These are phyloP conservation scores for Petunia axillaris DNA, from an alignment of 257 asterid species.

Conservation along the genomic window DNA sequence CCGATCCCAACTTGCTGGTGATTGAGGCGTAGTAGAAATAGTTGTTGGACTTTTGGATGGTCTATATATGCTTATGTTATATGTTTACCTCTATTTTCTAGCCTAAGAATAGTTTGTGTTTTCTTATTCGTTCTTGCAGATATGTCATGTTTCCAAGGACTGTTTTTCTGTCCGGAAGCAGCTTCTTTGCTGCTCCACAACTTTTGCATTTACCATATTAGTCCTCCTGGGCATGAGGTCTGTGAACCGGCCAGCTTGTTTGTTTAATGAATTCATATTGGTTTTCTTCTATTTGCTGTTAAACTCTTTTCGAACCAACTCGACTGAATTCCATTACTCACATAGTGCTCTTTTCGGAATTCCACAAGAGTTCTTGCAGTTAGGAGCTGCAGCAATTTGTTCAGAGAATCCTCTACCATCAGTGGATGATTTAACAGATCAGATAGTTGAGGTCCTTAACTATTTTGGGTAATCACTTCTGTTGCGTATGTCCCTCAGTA, in stretches of 20 bases:
- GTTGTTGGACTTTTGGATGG: neutral
- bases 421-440: conserved; percentile 81
- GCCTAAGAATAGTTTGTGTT: neutral
- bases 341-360: conserved; percentile 52
- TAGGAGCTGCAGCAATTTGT: conserved; percentile 89
- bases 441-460: conserved; percentile 85
- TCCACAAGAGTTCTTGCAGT: conserved; percentile 89
- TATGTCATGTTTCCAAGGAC: conserved; percentile 81
- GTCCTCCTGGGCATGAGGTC: conserved; percentile 62
- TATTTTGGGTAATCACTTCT: conserved; percentile 67
- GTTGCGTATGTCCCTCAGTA: neutral
- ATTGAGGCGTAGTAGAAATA: no score
- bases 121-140: conserved; percentile 50
- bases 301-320: neutral
- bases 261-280: conserved; percentile 5
- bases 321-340: conserved; percentile 45
- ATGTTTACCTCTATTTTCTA: conserved; percentile 8
- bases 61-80: neutral
- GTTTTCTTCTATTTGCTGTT: conserved; percentile 3
- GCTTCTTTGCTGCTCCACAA: conserved; percentile 49
- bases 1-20: no score
- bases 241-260: conserved; percentile 30
- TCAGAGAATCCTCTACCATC: conserved; percentile 59
- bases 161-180: conserved; percentile 56
- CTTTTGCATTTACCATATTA: conserved; percentile 52